phyloP scores from a whole-genome alignment of 495 filamentous ascomycete species.

The Letharia lupina region DNA sequence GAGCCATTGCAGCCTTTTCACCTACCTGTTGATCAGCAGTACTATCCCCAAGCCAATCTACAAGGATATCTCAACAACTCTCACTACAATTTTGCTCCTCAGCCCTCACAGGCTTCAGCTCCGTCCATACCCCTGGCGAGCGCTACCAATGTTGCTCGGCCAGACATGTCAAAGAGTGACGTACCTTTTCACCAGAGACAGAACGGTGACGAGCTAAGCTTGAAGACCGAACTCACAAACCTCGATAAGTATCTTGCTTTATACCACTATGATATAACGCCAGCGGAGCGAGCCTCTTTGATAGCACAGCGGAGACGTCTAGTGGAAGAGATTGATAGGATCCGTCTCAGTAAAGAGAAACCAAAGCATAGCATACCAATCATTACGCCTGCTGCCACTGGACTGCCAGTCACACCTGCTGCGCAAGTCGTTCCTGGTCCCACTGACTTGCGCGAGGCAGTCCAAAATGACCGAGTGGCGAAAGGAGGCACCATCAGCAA shows the following conservation, averaged over 20 bases:
- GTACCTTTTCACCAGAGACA: slow-evolving; percentile 22
- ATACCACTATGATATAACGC: slow-evolving; percentile 32
- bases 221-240: slow-evolving; percentile 30
- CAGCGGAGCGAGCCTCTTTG: slow-evolving; percentile 29
- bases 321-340: slow-evolving; percentile 34
- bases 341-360: slow-evolving; percentile 34
- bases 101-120: background rate
- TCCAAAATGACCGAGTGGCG: background rate
- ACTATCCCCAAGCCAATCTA: background rate
- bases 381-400: background rate
- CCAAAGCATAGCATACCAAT: slow-evolving; percentile 24
- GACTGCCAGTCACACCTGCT: background rate
- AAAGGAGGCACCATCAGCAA: background rate
- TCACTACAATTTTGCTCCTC: background rate
- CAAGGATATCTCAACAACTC: background rate
- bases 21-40: background rate
- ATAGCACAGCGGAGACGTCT: slow-evolving; percentile 34
- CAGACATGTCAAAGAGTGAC: background rate
- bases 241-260: slow-evolving; percentile 37
- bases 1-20: slow-evolving; percentile 15
- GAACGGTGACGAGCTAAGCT: slow-evolving; percentile 8
- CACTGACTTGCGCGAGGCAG: background rate
- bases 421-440: background rate
- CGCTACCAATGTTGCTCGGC: slow-evolving; percentile 19
- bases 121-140: slow-evolving; percentile 9